phyloP scores from a whole-genome alignment of 768 basidiomycete genomes.

The Baorangia bicolor region DNA sequence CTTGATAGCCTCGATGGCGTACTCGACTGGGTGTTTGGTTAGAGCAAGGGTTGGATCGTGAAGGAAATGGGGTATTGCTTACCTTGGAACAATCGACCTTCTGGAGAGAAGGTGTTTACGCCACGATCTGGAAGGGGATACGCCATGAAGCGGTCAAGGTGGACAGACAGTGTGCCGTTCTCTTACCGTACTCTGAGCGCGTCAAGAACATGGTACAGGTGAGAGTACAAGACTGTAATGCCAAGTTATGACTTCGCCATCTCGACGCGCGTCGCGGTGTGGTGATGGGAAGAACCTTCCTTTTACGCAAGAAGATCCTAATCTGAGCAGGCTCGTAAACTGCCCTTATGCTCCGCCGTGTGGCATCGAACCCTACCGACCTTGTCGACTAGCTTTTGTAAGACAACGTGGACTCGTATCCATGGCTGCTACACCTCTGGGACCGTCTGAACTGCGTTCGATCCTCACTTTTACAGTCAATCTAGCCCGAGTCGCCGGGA shows the following conservation, averaged over 20 bases:
- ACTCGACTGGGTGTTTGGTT: constrained; percentile 69
- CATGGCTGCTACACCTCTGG: constrained; percentile 22
- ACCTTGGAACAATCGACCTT: constrained; percentile 99
- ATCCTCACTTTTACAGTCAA: constrained; percentile 66
- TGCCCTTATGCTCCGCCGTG: too few relatives aligned
- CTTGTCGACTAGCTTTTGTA: too few relatives aligned
- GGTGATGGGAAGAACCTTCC: constrained; percentile 32
- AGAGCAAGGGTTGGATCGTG: constrained; percentile 6
- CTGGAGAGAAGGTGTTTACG: constrained; percentile 98
- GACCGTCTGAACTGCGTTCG: constrained; percentile 46
- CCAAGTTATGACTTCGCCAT: constrained; percentile 30
- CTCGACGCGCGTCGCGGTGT: constrained; percentile 34
- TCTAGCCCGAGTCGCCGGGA: constrained; percentile 71
- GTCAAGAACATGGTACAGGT: constrained; percentile 76
- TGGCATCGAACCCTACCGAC: too few relatives aligned
- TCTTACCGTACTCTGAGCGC: constrained; percentile 88
- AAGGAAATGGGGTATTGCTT: constrained; percentile 11
- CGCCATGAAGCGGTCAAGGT: not conserved
- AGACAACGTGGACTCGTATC: too few relatives aligned
- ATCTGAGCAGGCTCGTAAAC: too few relatives aligned
- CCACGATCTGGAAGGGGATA: constrained; percentile 67
- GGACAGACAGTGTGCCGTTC: too few relatives aligned
- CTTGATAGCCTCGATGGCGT: constrained; percentile 99
- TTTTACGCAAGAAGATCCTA: constrained; percentile 16
- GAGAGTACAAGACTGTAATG: too few relatives aligned